A percentile compares a stretch with the other conserved stretches of the same genome.
phyloP scores from a whole-genome alignment of 192 early-diverging fungal species.

The Podila clonocystis region DNA sequence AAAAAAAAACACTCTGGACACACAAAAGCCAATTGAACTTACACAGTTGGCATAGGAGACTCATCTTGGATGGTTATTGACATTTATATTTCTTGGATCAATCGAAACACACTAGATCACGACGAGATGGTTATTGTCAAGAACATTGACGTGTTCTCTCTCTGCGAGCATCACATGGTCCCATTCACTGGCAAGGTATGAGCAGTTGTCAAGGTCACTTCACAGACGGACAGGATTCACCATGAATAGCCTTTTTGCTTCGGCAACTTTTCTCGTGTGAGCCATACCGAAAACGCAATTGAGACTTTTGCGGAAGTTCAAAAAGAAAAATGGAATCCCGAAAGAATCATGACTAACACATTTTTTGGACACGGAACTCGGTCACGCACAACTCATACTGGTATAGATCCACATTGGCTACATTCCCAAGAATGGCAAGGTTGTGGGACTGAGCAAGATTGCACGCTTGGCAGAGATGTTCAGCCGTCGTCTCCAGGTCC shows the following conservation, averaged over 20 bases:
- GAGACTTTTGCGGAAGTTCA: not conserved
- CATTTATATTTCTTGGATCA: no score
- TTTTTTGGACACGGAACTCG: no score
- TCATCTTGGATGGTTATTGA: no score
- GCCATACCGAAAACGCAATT: not conserved
- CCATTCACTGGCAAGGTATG: constrained; percentile 95
- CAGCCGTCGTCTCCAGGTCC: constrained; percentile 92
- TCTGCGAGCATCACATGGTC: constrained; percentile 99
- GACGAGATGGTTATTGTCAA: constrained; percentile 99
- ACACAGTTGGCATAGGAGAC: no score
- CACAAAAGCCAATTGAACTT: no score
- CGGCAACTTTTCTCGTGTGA: not conserved
- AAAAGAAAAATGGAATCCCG: not conserved
- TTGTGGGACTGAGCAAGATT: constrained; percentile 96
- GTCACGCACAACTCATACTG: not conserved
- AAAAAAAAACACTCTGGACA: not conserved
- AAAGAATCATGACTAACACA: constrained; percentile 2
- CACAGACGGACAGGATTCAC: no score
- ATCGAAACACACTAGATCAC: constrained; percentile 74
- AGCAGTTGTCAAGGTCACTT: no score
- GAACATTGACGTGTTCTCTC: constrained; percentile 94
- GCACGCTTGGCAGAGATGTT: constrained; percentile 99
- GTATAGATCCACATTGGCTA: constrained; percentile 92
- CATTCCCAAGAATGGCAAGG: constrained; percentile 89
- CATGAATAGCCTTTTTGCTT: not conserved